Conservation (phyloP, 176 grass and related monocot genomes). For the Oryza coarctata region DNA sequence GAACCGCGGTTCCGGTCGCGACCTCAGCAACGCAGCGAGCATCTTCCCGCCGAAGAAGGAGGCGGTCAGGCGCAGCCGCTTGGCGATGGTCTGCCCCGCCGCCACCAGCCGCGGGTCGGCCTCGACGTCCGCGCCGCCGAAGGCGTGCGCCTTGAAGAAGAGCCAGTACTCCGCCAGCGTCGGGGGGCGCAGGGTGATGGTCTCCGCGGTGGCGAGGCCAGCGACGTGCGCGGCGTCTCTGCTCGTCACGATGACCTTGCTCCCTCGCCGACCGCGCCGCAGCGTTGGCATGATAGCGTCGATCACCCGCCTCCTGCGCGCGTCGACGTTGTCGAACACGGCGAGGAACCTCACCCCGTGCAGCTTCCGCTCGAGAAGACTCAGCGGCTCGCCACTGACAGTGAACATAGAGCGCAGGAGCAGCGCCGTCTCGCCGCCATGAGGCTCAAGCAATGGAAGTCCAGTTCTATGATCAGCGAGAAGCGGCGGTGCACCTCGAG, state of each 20-base stretch:
- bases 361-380: conserved; percentile 5
- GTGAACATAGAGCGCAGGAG: conserved; percentile 20
- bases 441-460: conserved; percentile 40
- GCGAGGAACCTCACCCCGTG: conserved; percentile 10
- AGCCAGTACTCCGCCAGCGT: too few species aligned
- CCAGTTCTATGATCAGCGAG: conserved; percentile 6
- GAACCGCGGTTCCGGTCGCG: background rate
- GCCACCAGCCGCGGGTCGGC: background rate
- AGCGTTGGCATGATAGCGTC: conserved; percentile 27
- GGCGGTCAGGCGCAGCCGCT: background rate
- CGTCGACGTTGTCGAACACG: conserved; percentile 35
- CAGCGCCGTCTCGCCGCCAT: background rate
- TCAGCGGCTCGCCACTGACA: too few species aligned
- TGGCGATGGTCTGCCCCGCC: background rate
- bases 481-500: conserved; percentile 26
- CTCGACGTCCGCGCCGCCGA: background rate
- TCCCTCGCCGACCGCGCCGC: background rate
- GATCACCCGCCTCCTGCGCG: background rate
- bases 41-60: conserved; percentile 14
- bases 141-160: too few species aligned
- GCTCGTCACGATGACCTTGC: conserved; percentile 32
- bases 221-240: background rate
- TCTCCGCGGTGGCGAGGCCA: background rate
- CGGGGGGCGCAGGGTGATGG: background rate
- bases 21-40: conserved; percentile 1